Evolutionary conservation across 2,329 filamentous ascomycete genomes (phyloP).

Genomic region (Sclerotinia nivalis): DNA sequence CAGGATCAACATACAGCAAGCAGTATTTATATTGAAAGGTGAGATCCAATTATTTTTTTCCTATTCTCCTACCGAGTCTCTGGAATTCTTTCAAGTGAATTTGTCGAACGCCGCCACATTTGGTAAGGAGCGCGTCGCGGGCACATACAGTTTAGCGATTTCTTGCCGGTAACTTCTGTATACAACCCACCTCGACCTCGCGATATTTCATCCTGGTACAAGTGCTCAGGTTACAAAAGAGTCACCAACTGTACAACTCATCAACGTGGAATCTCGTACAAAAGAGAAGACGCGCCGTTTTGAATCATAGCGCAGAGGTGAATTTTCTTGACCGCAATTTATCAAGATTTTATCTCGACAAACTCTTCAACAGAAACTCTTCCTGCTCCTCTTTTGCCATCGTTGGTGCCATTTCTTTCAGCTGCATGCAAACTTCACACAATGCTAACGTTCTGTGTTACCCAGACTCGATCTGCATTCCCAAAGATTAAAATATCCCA

Average conservation of each 20-base stretch:
- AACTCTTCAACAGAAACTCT: slow-evolving; percentile 7
- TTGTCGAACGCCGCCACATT: slow-evolving; percentile 27
- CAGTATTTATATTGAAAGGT: slow-evolving; percentile 26
- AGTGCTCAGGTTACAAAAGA: slow-evolving; percentile 21
- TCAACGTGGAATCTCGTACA: slow-evolving; percentile 33
- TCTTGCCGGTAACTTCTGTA: slow-evolving; percentile 11
- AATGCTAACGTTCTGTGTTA: slow-evolving; percentile 21
- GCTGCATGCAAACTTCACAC: slow-evolving; percentile 3
- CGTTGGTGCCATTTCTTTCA: slow-evolving; percentile 10
- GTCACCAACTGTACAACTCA: slow-evolving; percentile 30
- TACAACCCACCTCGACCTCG: slow-evolving; percentile 17
- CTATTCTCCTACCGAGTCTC: slow-evolving; percentile 29
- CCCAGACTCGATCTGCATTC: slow-evolving; percentile 27
- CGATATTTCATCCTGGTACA: slow-evolving; percentile 13
- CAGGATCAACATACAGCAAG: neutral
- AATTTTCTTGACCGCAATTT: slow-evolving; percentile 12
- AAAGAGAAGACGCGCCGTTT: slow-evolving; percentile 24
- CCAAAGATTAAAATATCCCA: slow-evolving; percentile 32
- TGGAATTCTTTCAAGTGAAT: slow-evolving; percentile 26
- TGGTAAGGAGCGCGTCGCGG: slow-evolving; percentile 29
- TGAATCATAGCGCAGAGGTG: slow-evolving; percentile 13
- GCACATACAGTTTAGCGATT: slow-evolving; percentile 24
- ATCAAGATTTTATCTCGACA: neutral
- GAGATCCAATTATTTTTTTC: slow-evolving; percentile 26
- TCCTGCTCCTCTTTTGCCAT: neutral